These are phyloP conservation scores for Ustulina deusta DNA, from an alignment of 2,329 filamentous ascomycete species.

Conservation along the genomic window DNA sequence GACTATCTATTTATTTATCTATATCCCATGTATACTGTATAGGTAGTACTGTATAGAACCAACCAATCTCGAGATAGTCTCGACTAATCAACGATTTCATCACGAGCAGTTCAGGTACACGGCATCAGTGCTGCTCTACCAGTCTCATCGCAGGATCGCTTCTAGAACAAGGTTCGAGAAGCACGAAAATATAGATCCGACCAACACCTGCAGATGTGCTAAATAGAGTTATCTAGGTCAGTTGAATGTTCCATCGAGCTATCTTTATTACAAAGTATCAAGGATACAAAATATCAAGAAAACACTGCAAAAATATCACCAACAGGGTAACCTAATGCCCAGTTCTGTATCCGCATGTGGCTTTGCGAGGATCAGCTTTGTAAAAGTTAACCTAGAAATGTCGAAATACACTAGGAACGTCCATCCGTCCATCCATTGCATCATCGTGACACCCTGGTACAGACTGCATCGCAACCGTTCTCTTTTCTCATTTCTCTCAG, in stretches of 20 bases:
- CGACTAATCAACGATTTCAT: background rate
- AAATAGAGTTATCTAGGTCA: background rate
- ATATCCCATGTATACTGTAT: background rate
- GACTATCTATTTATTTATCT: background rate
- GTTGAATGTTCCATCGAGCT: background rate
- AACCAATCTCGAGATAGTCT: background rate
- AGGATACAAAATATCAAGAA: background rate
- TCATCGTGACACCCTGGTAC: constrained; percentile 1
- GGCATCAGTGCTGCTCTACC: constrained; percentile 2
- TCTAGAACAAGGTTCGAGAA: constrained; percentile 19
- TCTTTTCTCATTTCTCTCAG: constrained; percentile 22
- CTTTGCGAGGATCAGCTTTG: constrained; percentile 5
- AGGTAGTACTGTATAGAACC: background rate
- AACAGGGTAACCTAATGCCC: background rate
- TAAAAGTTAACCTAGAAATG: background rate
- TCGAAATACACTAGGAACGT: constrained; percentile 2
- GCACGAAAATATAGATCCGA: background rate
- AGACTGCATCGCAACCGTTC: constrained; percentile 6
- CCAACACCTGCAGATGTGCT: background rate
- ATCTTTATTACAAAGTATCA: background rate
- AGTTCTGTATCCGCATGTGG: background rate
- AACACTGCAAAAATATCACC: background rate
- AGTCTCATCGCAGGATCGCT: constrained; percentile 9
- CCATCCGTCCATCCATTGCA: background rate
- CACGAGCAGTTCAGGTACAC: background rate